phyloP scores from a whole-genome alignment of 2,329 filamentous ascomycete genomes.

The Epichloe uncinata region DNA sequence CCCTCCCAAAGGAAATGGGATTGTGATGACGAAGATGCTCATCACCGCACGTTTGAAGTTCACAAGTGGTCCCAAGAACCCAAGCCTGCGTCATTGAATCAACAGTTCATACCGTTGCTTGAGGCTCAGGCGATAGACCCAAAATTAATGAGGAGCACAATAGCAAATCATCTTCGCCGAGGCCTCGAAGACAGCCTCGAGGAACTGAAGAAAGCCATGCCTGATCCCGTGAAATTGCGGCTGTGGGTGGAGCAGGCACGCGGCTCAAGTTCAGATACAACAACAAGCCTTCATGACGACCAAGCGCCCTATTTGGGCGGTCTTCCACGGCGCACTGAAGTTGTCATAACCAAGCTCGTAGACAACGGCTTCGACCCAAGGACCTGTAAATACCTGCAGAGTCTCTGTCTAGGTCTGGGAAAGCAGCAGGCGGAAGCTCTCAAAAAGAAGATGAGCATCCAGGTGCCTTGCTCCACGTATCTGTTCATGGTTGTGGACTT shows the following conservation, averaged over 20 bases:
- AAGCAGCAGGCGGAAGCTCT: constrained; percentile 39
- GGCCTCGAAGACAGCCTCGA: constrained; percentile 40
- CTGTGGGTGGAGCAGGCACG: constrained; percentile 38
- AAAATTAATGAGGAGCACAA: constrained; percentile 27
- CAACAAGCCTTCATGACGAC: constrained; percentile 26
- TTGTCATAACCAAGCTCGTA: constrained; percentile 41
- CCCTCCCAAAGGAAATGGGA: constrained; percentile 58
- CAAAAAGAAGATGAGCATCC: constrained; percentile 44
- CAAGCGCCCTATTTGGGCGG: constrained; percentile 33
- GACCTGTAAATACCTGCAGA: constrained; percentile 33
- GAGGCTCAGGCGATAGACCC: constrained; percentile 40
- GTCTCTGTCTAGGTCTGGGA: constrained; percentile 33
- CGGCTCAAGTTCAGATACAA: constrained; percentile 18
- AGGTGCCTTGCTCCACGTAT: constrained; percentile 46
- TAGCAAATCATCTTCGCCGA: constrained; percentile 35
- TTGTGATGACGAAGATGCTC: constrained; percentile 30
- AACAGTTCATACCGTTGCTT: constrained; percentile 56
- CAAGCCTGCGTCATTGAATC: constrained; percentile 43
- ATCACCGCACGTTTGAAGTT: constrained; percentile 54
- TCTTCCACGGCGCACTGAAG: constrained; percentile 34
- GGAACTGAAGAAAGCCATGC: constrained; percentile 36
- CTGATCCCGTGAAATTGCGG: constrained; percentile 34
- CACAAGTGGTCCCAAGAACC: constrained; percentile 23
- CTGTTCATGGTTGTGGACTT: constrained; percentile 60
- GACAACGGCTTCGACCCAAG: constrained; percentile 46